phyloP scores from a whole-genome alignment of 768 basidiomycete species.

The Phaeotremella skinneri region DNA sequence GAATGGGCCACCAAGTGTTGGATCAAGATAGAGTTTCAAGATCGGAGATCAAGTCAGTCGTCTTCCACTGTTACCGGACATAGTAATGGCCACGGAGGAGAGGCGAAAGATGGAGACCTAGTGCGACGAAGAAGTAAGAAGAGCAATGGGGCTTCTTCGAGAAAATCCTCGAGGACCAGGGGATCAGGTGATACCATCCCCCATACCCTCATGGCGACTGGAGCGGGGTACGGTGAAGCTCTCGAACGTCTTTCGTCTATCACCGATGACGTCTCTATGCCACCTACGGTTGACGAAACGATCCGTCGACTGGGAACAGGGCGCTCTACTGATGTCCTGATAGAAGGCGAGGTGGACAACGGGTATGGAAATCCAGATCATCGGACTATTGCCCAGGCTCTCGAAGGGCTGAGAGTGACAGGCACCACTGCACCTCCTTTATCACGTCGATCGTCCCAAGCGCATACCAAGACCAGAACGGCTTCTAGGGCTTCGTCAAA shows the following conservation, averaged over 20 bases:
- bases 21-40: conserved; percentile 28
- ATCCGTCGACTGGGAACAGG: neutral
- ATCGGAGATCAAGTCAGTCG: neutral
- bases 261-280: neutral
- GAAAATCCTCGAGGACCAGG: neutral
- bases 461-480: conserved; percentile 1
- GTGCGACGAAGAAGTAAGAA: neutral
- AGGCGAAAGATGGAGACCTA: neutral
- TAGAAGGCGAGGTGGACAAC: neutral
- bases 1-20: conserved; percentile 25
- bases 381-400: neutral
- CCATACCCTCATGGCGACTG: neutral
- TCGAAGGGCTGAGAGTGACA: neutral
- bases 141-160: neutral
- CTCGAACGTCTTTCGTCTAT: neutral
- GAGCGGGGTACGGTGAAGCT: neutral
- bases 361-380: neutral
- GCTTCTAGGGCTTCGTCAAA: neutral
- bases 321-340: neutral
- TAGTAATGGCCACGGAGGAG: neutral
- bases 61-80: neutral
- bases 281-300: neutral
- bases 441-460: conserved; percentile 2
- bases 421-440: conserved; percentile 5
- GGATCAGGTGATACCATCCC: neutral